Conservation (phyloP, 306 rosid species). For the Ormosia emarginata region DNA sequence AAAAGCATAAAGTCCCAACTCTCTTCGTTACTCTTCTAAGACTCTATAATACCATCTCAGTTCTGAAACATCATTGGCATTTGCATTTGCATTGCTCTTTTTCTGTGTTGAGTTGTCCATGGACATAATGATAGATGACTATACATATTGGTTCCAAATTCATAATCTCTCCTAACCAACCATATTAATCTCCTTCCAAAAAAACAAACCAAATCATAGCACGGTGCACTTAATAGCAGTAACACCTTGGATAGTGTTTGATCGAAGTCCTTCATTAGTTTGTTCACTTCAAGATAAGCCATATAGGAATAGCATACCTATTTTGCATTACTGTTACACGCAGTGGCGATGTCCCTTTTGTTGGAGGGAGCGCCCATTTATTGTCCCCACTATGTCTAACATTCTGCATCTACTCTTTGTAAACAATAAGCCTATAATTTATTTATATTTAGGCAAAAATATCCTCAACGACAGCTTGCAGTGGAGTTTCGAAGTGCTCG, state of each 20-base stretch:
- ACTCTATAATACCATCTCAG: background rate
- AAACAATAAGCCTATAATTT: background rate
- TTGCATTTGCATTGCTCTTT: background rate
- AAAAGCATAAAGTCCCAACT: conserved; percentile 11
- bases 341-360: background rate
- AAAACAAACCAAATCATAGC: conserved; percentile 9
- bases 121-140: background rate
- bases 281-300: background rate
- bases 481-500: too few relatives aligned
- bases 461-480: too few relatives aligned
- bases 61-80: conserved; percentile 14
- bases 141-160: background rate
- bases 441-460: too few relatives aligned
- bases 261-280: background rate
- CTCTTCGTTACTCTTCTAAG: background rate
- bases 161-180: background rate
- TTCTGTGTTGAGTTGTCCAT: background rate
- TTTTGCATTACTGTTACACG: background rate
- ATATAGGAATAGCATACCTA: background rate
- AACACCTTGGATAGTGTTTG: background rate
- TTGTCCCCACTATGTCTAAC: conserved; percentile 15
- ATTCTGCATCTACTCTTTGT: background rate
- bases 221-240: conserved; percentile 10
- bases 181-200: background rate
- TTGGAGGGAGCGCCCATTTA: background rate